A percentile compares a stretch with the other conserved stretches of the same genome.
phyloP scores from a whole-genome alignment of 2,329 filamentous ascomycete species.

The Microcyclospora pomicola region DNA sequence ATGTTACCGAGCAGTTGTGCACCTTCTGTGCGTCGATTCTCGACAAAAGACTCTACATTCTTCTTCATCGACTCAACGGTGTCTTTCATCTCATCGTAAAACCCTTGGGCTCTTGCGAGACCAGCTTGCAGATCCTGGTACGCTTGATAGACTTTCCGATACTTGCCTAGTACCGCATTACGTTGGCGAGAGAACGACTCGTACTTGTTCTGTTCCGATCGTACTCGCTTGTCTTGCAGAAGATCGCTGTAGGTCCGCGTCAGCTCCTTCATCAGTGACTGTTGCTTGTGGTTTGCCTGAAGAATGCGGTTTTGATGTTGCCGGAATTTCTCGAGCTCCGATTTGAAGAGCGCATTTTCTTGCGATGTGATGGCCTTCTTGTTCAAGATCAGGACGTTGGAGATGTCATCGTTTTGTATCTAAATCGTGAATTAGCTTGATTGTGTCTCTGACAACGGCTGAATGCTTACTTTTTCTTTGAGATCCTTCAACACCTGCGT shows the following conservation, averaged over 20 bases:
- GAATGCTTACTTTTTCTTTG: slow-evolving; percentile 73
- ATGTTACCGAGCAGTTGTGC: slow-evolving; percentile 81
- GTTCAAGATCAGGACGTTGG: slow-evolving; percentile 90
- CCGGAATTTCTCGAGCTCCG: slow-evolving; percentile 93
- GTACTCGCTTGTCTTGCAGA: slow-evolving; percentile 84
- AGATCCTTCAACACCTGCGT: slow-evolving; percentile 88
- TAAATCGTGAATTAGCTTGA: slow-evolving; percentile 24
- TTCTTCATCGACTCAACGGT: slow-evolving; percentile 83
- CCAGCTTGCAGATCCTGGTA: slow-evolving; percentile 83
- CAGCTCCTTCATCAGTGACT: slow-evolving; percentile 85
- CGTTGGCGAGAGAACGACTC: slow-evolving; percentile 75
- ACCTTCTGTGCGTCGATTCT: slow-evolving; percentile 82
- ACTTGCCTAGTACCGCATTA: slow-evolving; percentile 66
- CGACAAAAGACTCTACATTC: slow-evolving; percentile 95
- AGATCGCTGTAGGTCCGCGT: slow-evolving; percentile 76
- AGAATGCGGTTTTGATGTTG: slow-evolving; percentile 82
- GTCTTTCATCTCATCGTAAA: slow-evolving; percentile 92
- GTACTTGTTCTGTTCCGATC: slow-evolving; percentile 89
- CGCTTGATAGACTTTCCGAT: slow-evolving; percentile 82
- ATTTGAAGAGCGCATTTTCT: slow-evolving; percentile 82
- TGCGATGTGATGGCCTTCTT: slow-evolving; percentile 92
- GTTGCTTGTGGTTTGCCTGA: slow-evolving; percentile 91
- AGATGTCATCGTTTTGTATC: slow-evolving; percentile 95
- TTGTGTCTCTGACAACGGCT: not conserved
- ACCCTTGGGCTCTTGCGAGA: slow-evolving; percentile 73